Conservation (phyloP, 768 basidiomycete genomes). For the Suillus placidus region DNA sequence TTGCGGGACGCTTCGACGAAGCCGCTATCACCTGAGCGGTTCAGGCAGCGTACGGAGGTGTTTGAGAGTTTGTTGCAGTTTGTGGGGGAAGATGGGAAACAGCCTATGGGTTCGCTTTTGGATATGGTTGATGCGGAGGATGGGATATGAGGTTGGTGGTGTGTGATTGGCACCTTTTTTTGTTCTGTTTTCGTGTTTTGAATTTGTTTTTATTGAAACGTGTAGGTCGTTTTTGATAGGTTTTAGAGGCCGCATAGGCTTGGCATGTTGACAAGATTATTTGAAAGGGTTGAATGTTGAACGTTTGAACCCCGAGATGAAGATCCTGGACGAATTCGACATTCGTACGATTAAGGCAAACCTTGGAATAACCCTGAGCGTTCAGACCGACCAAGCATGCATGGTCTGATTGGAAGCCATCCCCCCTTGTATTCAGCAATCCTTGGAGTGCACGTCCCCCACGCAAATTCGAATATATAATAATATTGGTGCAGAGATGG, state of each 20-base stretch:
- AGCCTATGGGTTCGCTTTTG: slow-evolving; percentile 65
- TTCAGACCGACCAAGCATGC: neutral
- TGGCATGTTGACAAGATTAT: neutral
- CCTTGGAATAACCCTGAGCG: neutral
- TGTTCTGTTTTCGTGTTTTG: neutral
- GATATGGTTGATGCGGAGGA: slow-evolving; percentile 55
- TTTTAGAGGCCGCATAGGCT: neutral
- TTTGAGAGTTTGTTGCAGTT: slow-evolving; percentile 71
- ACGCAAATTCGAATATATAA: neutral
- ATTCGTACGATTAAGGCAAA: neutral
- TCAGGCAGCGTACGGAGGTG: slow-evolving; percentile 65
- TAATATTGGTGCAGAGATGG: neutral
- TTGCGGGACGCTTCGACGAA: slow-evolving; percentile 31
- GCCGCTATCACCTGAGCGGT: slow-evolving; percentile 49
- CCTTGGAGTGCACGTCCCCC: neutral
- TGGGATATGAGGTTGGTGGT: slow-evolving; percentile 22
- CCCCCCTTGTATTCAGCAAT: neutral
- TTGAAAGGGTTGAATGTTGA: neutral
- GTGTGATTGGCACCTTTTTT: neutral
- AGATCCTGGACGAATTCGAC: neutral
- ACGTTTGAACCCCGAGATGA: neutral
- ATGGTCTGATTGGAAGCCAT: neutral
- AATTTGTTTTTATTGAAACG: neutral
- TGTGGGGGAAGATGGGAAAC: slow-evolving; percentile 63
- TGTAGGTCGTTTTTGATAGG: neutral